Evolutionary conservation across 371 early-diverging fungal species (phyloP).

Genomic region (Mortierella sp.): DNA sequence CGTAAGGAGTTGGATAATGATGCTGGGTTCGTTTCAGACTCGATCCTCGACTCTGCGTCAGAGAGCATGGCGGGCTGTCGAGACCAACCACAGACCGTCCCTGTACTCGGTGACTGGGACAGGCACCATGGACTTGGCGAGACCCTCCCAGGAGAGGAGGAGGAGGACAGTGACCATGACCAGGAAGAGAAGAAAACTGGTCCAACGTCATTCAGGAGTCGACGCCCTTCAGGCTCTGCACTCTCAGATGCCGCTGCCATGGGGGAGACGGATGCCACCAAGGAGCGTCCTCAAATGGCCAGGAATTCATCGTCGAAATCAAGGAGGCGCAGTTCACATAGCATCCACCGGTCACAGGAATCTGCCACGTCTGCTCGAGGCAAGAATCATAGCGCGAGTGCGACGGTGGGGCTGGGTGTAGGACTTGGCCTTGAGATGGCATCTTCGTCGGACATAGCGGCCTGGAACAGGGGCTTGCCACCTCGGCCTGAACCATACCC

Average conservation of each 20-base stretch:
- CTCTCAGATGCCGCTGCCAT: background rate
- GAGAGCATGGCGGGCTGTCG: slow-evolving; percentile 18
- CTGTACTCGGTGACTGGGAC: slow-evolving; percentile 31
- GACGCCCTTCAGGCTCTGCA: background rate
- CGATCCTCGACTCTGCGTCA: slow-evolving; percentile 37
- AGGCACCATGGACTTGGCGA: slow-evolving; percentile 30
- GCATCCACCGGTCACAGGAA: slow-evolving; percentile 24
- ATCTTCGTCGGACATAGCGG: background rate
- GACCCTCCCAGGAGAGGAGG: background rate
- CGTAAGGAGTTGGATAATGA: slow-evolving; percentile 28
- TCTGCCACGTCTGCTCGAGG: background rate
- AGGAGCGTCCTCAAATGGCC: background rate
- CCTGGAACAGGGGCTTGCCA: background rate
- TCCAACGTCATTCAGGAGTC: background rate
- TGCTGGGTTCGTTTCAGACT: slow-evolving; percentile 48
- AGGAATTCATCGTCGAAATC: slow-evolving; percentile 24
- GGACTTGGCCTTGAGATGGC: slow-evolving; percentile 16
- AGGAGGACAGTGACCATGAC: slow-evolving; percentile 2
- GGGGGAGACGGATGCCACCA: background rate
- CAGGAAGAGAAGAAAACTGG: background rate
- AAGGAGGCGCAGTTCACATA: slow-evolving; percentile 43
- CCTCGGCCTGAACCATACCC: slow-evolving; percentile 8
- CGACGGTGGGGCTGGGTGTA: slow-evolving; percentile 5
- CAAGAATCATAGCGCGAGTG: slow-evolving; percentile 34
- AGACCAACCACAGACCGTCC: background rate